A percentile compares a stretch with the other conserved stretches of the same genome.
phyloP scores from a whole-genome alignment of 2,329 filamentous ascomycete species.

The Colletotrichum chrysophilum region DNA sequence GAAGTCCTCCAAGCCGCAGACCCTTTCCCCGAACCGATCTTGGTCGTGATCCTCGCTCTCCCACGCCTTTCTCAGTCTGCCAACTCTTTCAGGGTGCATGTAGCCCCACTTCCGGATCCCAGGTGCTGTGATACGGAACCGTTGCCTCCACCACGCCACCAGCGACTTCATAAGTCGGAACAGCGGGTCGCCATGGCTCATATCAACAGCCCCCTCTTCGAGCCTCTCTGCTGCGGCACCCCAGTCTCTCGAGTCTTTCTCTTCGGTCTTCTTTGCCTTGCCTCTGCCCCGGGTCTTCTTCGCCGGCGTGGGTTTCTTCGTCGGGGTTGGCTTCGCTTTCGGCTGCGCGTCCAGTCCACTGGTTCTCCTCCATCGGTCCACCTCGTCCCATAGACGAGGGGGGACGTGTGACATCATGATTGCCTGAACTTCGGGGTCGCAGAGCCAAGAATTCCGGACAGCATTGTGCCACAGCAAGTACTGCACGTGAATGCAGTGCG shows the following conservation, averaged over 20 bases:
- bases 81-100: conserved; percentile 75
- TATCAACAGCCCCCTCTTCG: conserved; percentile 74
- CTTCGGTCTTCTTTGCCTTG: conserved; percentile 37
- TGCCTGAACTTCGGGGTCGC: conserved; percentile 76
- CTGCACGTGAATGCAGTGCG: conserved; percentile 90
- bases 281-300: conserved; percentile 40
- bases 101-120: conserved; percentile 91
- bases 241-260: conserved; percentile 67
- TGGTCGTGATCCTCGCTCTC: conserved; percentile 66
- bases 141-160: conserved; percentile 86
- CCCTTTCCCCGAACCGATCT: conserved; percentile 76
- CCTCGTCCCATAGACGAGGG: conserved; percentile 70
- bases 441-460: conserved; percentile 82
- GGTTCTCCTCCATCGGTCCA: conserved; percentile 75
- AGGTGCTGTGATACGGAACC: conserved; percentile 78
- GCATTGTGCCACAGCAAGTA: conserved; percentile 89
- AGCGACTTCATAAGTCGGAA: conserved; percentile 77
- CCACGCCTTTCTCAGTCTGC: conserved; percentile 76
- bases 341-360: conserved; percentile 61
- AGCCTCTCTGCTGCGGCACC: conserved; percentile 69
- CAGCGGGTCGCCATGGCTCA: conserved; percentile 84
- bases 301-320: conserved; percentile 30
- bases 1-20: conserved; percentile 72
- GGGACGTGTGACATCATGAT: conserved; percentile 78
- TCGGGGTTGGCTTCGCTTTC: conserved; percentile 35